Conservation (phyloP, 2,329 filamentous ascomycete species). For the Clonostachys byssicola region DNA sequence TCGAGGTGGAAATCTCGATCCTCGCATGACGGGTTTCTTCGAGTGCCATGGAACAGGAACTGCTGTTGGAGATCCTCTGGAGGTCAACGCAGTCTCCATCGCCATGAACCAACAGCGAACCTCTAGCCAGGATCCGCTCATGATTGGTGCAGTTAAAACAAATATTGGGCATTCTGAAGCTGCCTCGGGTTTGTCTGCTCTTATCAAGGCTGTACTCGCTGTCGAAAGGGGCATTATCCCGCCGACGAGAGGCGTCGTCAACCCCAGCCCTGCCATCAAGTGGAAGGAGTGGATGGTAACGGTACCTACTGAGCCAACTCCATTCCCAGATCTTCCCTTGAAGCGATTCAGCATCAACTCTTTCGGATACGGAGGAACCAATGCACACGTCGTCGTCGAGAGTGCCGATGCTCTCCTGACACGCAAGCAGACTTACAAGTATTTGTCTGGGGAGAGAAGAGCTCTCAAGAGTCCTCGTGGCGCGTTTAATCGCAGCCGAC, state of each 20-base stretch:
- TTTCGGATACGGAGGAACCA: constrained; percentile 38
- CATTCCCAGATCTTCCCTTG: constrained; percentile 3
- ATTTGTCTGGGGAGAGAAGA: not conserved
- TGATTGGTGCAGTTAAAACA: constrained; percentile 29
- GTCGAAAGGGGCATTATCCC: constrained; percentile 18
- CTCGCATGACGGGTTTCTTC: constrained; percentile 17
- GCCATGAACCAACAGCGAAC: not conserved
- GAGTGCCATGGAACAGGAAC: constrained; percentile 24
- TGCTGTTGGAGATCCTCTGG: constrained; percentile 17
- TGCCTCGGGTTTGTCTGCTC: constrained; percentile 14
- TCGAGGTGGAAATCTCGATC: constrained; percentile 12
- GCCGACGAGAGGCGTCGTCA: constrained; percentile 13
- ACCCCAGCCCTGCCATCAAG: constrained; percentile 13
- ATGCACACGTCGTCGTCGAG: constrained; percentile 31
- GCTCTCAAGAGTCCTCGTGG: not conserved
- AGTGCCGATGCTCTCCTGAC: not conserved
- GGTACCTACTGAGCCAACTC: constrained; percentile 4
- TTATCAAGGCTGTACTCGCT: constrained; percentile 17
- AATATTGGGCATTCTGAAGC: constrained; percentile 18
- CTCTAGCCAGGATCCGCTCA: constrained; percentile 11
- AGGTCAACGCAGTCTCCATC: constrained; percentile 20
- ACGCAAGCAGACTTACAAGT: not conserved
- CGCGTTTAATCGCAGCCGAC: constrained; percentile 6
- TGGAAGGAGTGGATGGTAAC: constrained; percentile 8
- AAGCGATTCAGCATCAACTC: constrained; percentile 15